Percentiles rank a stretch among this genome's conserved stretches.
Evolutionary conservation across 352 stramenopile species (phyloP).

Genomic region (Phytophthora niederhauseri): DNA sequence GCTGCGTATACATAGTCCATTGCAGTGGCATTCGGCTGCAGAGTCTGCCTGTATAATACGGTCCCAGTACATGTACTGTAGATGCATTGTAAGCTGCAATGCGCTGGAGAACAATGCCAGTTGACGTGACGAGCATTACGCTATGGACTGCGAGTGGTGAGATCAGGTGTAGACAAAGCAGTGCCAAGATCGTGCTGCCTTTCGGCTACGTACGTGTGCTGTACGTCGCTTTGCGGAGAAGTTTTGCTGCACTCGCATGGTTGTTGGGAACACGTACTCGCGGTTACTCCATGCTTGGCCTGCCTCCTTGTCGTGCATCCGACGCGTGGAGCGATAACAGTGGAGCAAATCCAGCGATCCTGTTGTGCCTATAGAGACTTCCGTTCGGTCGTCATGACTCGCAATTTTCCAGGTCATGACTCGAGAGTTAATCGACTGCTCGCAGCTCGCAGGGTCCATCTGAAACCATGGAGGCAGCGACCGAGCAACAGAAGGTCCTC

Average conservation of each 20-base stretch:
- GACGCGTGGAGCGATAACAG: conserved; percentile 2
- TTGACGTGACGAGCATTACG: conserved; percentile 13
- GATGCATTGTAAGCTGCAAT: too few species aligned
- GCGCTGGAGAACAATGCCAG: not conserved
- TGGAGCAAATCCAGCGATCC: conserved; percentile 11
- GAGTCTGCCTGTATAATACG: too few species aligned
- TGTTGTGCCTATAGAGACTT: conserved; percentile 2
- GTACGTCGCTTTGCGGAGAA: not conserved
- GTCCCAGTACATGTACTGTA: too few species aligned
- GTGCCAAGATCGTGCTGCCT: not conserved
- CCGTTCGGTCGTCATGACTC: conserved; percentile 17
- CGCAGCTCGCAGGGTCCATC: conserved; percentile 12
- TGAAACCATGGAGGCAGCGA: conserved; percentile 10
- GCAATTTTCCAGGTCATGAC: not conserved
- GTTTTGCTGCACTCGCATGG: not conserved
- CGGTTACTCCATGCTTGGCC: not conserved
- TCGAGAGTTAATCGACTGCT: conserved; percentile 16
- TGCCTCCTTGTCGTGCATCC: not conserved
- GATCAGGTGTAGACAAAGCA: conserved; percentile 20
- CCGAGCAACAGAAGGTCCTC: conserved; percentile 5
- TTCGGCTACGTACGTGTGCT: not conserved
- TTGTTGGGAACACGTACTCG: not conserved
- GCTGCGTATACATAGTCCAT: too few species aligned
- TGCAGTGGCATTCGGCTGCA: too few species aligned
- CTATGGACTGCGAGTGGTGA: conserved; percentile 18